Base-by-base conservation (phyloP, 2,329 filamentous ascomycete species). In the Phoma sp. region DNA sequence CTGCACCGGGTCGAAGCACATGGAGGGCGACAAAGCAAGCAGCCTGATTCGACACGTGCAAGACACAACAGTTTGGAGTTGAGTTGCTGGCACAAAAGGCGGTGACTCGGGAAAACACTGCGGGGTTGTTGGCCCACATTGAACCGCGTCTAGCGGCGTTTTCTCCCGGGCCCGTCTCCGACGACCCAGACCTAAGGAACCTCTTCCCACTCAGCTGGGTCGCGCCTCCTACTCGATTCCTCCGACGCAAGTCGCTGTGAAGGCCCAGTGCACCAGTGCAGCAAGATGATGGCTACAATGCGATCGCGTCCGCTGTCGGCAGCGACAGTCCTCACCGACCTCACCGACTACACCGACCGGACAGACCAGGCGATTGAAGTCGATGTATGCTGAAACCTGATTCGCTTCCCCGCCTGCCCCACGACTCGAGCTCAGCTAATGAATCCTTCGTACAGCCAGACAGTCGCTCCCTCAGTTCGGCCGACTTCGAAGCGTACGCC, bases 401-500 rank as follows among this genome's bases (percentile, higher is more conserved):
- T 40, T 23, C 25, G 52, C 42, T 52, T 29, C 50, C 49, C 42
- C 39, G 29, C 52, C 54, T 26, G 55, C 42, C 39, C 52, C 48
- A 38, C 51, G 52, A 53, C 33, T 34, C 48, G 43, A 49, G 47
- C 33, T 5, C 38, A 52, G 62, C 64, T 68, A 64, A 67, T 28
- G 18, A 20, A 20, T 36, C 34, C 37, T 26, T 15, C 40, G 12
- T 60, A 30, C 56, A 74, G 72, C 69, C 71, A 42, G 72, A 74
- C 42, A 64, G 62, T 17, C 56, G 53, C 26, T 72, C 69, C 38
- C 71, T 74, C 54, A 67, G 56, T 18, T 47, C 55, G 5, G 62
- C 64, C 30, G 71, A 71, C 60, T 69, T 67, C 56, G 67, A 64
- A 45, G 70, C 69, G 72, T 75, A 57, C 10, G 70, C 53, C 54